A percentile compares a stretch with the other conserved stretches of the same genome.
phyloP scores from a whole-genome alignment of 2,329 filamentous ascomycete species.

The Aureobasidium pullulans region DNA sequence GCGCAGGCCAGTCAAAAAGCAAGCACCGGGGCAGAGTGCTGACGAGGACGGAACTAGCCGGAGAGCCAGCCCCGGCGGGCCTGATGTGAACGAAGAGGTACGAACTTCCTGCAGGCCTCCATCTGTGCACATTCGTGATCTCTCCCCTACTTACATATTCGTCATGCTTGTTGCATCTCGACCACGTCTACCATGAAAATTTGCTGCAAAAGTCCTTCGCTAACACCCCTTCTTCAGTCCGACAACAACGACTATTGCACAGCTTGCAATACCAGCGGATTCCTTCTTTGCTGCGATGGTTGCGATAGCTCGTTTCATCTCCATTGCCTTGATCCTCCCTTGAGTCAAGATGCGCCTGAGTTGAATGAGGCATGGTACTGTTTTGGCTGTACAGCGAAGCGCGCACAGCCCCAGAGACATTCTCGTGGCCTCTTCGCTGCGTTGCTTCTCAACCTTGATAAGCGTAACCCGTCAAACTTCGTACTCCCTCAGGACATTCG shows the following conservation, averaged over 20 bases:
- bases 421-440: constrained; percentile 53
- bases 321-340: constrained; percentile 74
- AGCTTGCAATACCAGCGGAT: constrained; percentile 74
- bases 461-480: constrained; percentile 28
- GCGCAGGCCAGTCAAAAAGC: constrained; percentile 68
- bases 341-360: constrained; percentile 42
- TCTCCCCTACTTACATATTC: constrained; percentile 24
- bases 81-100: constrained; percentile 51
- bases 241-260: constrained; percentile 87
- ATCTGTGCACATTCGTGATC: constrained; percentile 29
- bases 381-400: constrained; percentile 55
- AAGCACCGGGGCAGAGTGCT: constrained; percentile 60
- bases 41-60: constrained; percentile 59
- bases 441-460: constrained; percentile 48
- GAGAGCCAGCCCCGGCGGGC: constrained; percentile 54
- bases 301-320: constrained; percentile 89
- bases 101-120: constrained; percentile 40
- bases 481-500: constrained; percentile 63
- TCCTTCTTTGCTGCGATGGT: constrained; percentile 87
- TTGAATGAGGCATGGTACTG: constrained; percentile 73
- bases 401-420: constrained; percentile 26
- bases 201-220: constrained; percentile 19
- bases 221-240: constrained; percentile 35
- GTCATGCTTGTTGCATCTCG: not conserved
- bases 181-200: constrained; percentile 2